Conservation (phyloP, 164 flowering plant genomes). For the Nelumbo lutea region DNA sequence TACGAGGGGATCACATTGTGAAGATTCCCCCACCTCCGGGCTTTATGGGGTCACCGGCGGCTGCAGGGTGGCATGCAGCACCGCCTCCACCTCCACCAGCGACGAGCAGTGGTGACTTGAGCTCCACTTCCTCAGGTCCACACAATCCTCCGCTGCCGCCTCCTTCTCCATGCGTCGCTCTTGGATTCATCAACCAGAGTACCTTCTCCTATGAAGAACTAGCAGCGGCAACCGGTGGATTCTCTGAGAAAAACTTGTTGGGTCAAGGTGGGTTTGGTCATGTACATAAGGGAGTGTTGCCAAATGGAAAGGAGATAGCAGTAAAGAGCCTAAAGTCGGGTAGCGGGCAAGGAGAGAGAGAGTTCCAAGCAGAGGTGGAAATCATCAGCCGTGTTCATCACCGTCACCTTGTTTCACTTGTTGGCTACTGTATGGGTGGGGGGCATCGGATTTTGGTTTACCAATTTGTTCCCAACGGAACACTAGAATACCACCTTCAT, state of each 20-base stretch:
- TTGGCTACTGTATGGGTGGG: slow-evolving; percentile 68
- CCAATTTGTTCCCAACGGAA: slow-evolving; percentile 65
- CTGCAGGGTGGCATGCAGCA: slow-evolving; percentile 22
- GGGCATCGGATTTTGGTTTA: slow-evolving; percentile 69
- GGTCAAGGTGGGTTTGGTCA: slow-evolving; percentile 89
- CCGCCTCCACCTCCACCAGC: slow-evolving; percentile 27
- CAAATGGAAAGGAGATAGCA: slow-evolving; percentile 63
- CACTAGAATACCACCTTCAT: slow-evolving; percentile 65
- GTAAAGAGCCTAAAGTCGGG: slow-evolving; percentile 72
- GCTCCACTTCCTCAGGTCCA: slow-evolving; percentile 34
- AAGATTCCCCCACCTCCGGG: slow-evolving; percentile 32
- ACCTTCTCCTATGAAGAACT: slow-evolving; percentile 67
- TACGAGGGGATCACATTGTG: slow-evolving; percentile 4
- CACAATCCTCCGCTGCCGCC: slow-evolving; percentile 24
- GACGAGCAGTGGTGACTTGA: slow-evolving; percentile 26
- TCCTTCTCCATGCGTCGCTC: slow-evolving; percentile 37
- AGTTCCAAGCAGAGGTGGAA: slow-evolving; percentile 82
- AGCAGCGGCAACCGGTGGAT: slow-evolving; percentile 52
- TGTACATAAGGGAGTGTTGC: slow-evolving; percentile 71
- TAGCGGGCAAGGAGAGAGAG: slow-evolving; percentile 84
- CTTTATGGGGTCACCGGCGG: background rate
- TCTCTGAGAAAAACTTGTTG: slow-evolving; percentile 46
- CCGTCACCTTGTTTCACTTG: slow-evolving; percentile 72
- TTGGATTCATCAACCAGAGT: slow-evolving; percentile 46
- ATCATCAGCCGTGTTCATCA: slow-evolving; percentile 87